Base-by-base conservation (phyloP, 2,329 filamentous ascomycete genomes). In the Myriosclerotinia curreyana region DNA sequence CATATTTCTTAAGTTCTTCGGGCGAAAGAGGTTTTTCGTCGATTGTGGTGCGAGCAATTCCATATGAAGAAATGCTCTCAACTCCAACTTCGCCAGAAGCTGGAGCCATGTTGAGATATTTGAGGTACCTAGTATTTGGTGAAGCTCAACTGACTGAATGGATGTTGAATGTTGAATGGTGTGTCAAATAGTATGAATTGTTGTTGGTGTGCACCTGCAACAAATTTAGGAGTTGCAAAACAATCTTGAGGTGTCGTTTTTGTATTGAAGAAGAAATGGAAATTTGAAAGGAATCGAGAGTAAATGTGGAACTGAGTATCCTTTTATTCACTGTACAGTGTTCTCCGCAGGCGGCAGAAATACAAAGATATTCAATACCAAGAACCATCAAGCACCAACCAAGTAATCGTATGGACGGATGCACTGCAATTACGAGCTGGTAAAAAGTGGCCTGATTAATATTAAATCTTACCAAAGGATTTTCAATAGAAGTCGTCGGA, bases 1-100 rank as follows among this genome's bases (percentile, higher is more conserved):
- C 86, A 75, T 86, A 87, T 75, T 88, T 85, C 68, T 82, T 80
- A 65, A 92, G 75, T 67, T 92, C 88, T 52, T 90, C 86, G 22
- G 82, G 73, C 66, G 80, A 84, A 62, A 92, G 81, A 14, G 88
- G 87, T 66, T 80, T 76, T 70, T 81, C 83, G 75, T 82, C 78
- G 69, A 90, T 73, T 0, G 87, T 90, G 34, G 87, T 86, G 61
- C 87, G 83, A 71, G 88, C 87, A 60, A 78, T 75, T 70, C 88
- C 88, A 72, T 83, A 91, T 9, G 87, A 79, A 70, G 82, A 84
- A 73, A 90, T 86, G 71, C 81, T 85, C 72, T 82, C 79, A 65
- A 78, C 76, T 66, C 81, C 77, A 31, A 73, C 68, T 51, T 75
- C 71, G 15, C 69, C 68, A 56, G 69, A 65, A 60, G 69, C 66